phyloP scores from a whole-genome alignment of 805 yeast genomes.

The Saturnispora dispora region DNA sequence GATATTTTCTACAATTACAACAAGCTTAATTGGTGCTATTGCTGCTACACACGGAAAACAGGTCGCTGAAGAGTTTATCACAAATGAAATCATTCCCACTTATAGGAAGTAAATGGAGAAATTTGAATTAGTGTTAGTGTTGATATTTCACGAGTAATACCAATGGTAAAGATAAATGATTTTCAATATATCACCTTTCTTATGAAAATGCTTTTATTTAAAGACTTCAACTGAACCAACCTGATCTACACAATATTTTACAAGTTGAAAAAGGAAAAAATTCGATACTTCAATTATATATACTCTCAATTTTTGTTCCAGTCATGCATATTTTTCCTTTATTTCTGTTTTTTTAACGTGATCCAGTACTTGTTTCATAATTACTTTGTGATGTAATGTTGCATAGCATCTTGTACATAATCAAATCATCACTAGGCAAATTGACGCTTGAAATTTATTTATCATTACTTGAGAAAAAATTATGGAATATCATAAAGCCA shows the following conservation, averaged over 20 bases:
- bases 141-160: too few relatives aligned
- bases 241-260: too few relatives aligned
- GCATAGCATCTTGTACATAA: constrained; percentile 5
- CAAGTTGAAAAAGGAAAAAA: background rate
- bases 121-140: background rate
- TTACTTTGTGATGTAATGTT: background rate
- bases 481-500: background rate
- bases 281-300: background rate
- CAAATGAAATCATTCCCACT: constrained; percentile 33
- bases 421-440: background rate
- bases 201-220: background rate
- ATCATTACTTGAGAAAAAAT: background rate
- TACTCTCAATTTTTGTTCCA: background rate
- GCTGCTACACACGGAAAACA: constrained; percentile 50
- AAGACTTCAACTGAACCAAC: too few relatives aligned
- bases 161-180: background rate
- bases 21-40: constrained; percentile 61
- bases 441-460: background rate
- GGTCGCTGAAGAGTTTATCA: constrained; percentile 50
- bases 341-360: background rate
- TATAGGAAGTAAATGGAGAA: constrained; percentile 4
- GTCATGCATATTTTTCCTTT: background rate
- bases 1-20: constrained; percentile 24
- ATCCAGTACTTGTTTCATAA: background rate
- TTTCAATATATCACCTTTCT: background rate